These are phyloP conservation scores for Termitomyces sp. DNA, from an alignment of 768 basidiomycete genomes.

Conservation along the genomic window DNA sequence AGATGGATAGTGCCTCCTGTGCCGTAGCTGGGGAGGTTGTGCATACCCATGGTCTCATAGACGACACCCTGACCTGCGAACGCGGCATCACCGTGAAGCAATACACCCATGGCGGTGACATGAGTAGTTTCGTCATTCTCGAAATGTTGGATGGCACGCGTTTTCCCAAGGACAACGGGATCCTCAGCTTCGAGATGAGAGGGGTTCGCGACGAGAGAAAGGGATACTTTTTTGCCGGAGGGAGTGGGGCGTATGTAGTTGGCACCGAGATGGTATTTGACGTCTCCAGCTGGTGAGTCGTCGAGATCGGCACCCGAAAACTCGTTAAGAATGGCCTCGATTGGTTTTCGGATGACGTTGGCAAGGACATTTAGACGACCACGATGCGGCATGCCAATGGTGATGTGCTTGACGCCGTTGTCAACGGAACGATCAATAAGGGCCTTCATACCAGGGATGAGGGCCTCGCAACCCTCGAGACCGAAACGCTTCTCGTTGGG, in stretches of 20 bases:
- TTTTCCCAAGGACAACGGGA: conserved; percentile 98
- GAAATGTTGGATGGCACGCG: conserved; percentile 93
- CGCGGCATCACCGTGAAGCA: conserved; percentile 97
- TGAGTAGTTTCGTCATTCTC: conserved; percentile 81
- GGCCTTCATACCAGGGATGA: conserved; percentile 99
- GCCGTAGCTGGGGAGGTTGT: conserved; percentile 91
- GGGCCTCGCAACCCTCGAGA: conserved; percentile 94
- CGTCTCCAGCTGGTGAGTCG: conserved; percentile 86
- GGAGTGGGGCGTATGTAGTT: conserved; percentile 99
- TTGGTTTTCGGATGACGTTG: conserved; percentile 97
- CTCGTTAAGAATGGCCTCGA: conserved; percentile 97
- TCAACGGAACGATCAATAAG: conserved; percentile 98
- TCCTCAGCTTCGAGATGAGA: conserved; percentile 97
- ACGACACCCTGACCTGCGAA: conserved; percentile 98
- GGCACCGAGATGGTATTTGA: conserved; percentile 98
- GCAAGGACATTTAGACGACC: conserved; percentile 96
- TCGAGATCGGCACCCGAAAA: conserved; percentile 71
- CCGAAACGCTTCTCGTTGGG: conserved; percentile 99
- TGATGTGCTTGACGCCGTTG: conserved; percentile 90
- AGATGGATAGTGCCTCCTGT: conserved; percentile 98
- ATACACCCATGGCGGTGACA: conserved; percentile 87
- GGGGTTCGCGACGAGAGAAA: conserved; percentile 97
- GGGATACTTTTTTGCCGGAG: conserved; percentile 93
- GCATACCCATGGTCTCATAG: conserved; percentile 99
- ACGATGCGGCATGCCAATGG: conserved; percentile 99